phyloP scores from a whole-genome alignment of 177 flowering plant species.

The Vitis hybrid region DNA sequence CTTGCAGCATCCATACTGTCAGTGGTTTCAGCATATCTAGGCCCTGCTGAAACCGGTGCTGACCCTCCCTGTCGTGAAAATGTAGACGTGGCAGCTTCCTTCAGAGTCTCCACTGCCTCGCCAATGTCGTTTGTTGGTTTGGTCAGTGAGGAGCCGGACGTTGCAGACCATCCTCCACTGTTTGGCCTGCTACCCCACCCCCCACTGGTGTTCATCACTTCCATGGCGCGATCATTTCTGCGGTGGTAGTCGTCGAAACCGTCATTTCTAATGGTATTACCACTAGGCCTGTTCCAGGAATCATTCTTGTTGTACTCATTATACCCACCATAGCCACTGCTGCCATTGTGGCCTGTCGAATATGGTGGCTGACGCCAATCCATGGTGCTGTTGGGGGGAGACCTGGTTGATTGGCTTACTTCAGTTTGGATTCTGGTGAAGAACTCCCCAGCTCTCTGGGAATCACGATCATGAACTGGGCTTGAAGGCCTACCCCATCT shows the following conservation, averaged over 20 bases:
- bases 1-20: conserved; percentile 31
- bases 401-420: conserved; percentile 17
- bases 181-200: conserved; percentile 29
- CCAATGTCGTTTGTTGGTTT: conserved; percentile 24
- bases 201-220: conserved; percentile 18
- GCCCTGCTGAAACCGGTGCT: no score
- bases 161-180: conserved; percentile 16
- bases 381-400: conserved; percentile 1
- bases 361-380: conserved; percentile 14
- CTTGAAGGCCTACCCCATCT: conserved; percentile 12
- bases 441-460: conserved; percentile 18
- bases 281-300: conserved; percentile 11
- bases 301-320: neutral
- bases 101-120: neutral
- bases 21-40: conserved; percentile 9
- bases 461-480: conserved; percentile 17
- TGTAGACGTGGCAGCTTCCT: conserved; percentile 5
- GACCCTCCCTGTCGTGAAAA: no score
- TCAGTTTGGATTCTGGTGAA: conserved; percentile 29
- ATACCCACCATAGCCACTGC: neutral
- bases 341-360: neutral
- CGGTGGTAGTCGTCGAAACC: conserved; percentile 11
- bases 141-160: conserved; percentile 15
- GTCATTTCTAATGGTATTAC: neutral
- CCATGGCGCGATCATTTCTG: neutral